These are phyloP conservation scores for Durusdinium trenchii DNA, from an alignment of 73 alveolate species.

Conservation along the genomic window DNA sequence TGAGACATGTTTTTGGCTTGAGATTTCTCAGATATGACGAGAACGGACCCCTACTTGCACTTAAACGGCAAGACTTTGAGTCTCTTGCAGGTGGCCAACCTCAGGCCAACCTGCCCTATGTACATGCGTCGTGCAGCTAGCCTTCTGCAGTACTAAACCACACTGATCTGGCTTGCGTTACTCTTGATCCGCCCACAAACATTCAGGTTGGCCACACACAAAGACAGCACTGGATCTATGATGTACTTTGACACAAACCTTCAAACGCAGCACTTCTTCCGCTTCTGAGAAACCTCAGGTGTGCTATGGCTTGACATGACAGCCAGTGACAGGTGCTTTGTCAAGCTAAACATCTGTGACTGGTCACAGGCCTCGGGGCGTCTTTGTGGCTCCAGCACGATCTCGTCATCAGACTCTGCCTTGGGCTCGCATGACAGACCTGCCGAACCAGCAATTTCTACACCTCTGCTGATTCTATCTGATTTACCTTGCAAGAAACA, in stretches of 20 bases:
- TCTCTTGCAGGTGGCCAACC: background rate
- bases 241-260: background rate
- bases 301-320: background rate
- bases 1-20: no score
- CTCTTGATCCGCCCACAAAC: no score
- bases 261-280: constrained; percentile 58
- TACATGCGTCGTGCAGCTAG: background rate
- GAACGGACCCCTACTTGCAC: no score
- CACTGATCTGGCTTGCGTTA: background rate
- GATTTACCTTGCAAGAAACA: no score
- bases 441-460: background rate
- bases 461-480: no score
- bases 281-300: constrained; percentile 38
- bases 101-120: constrained; percentile 16
- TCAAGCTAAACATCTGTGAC: background rate
- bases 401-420: constrained; percentile 90
- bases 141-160: background rate
- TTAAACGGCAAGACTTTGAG: no score
- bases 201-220: no score
- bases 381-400: constrained; percentile 61
- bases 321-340: background rate
- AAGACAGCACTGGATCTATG: background rate
- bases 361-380: constrained; percentile 21
- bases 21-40: no score
- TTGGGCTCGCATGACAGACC: constrained; percentile 76